Percentiles rank a stretch among this genome's conserved stretches.
Conservation (phyloP, 1,284 basidiomycete genomes). For the Ustilago lituana region DNA sequence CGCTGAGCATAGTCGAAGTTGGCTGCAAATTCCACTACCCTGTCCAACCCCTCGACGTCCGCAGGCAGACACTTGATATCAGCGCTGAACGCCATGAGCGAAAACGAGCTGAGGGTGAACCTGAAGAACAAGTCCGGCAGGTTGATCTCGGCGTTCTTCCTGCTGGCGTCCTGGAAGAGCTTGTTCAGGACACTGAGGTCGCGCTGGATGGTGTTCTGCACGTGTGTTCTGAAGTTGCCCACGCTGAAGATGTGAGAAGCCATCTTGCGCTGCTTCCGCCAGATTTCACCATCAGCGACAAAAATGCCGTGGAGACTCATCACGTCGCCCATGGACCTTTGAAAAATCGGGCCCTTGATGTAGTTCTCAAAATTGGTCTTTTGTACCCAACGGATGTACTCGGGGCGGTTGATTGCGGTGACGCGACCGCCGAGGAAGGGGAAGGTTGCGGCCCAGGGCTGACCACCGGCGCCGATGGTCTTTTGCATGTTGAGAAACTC, state of each 20-base stretch:
- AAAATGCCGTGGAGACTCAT: conserved; percentile 55
- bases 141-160: conserved; percentile 23
- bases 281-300: conserved; percentile 58
- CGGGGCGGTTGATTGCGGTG: conserved; percentile 44
- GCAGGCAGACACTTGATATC: conserved; percentile 45
- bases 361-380: conserved; percentile 58
- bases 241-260: conserved; percentile 60
- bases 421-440: conserved; percentile 35
- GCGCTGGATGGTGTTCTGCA: conserved; percentile 47
- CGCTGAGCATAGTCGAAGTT: conserved; percentile 65
- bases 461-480: conserved; percentile 21
- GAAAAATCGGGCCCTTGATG: conserved; percentile 41
- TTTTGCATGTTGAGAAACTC: conserved; percentile 30
- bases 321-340: conserved; percentile 42
- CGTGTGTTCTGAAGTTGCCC: conserved; percentile 47
- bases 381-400: conserved; percentile 52
- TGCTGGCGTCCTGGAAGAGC: conserved; percentile 19
- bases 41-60: conserved; percentile 45
- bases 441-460: conserved; percentile 35
- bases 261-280: conserved; percentile 59
- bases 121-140: conserved; percentile 57
- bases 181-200: conserved; percentile 32
- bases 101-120: conserved; percentile 57
- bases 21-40: conserved; percentile 59
- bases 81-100: conserved; percentile 51